These are phyloP conservation scores for Murraya koenigii DNA, from an alignment of 345 rosid genomes.

Conservation along the genomic window DNA sequence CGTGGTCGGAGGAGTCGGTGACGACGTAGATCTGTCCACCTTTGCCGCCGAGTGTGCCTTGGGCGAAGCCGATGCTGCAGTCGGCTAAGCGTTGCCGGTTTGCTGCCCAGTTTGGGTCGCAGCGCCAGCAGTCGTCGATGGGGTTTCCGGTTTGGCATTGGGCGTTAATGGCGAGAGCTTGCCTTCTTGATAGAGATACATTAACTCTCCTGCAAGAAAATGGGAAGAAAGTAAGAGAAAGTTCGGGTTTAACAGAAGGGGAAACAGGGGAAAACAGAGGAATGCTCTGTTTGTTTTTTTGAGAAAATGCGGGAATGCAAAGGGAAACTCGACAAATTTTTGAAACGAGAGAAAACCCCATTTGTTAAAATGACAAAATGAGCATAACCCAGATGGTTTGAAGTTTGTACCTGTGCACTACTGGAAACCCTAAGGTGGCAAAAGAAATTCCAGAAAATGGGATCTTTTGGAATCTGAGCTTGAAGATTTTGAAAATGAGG, in stretches of 20 bases:
- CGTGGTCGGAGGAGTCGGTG: constrained; percentile 81
- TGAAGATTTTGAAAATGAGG: background rate
- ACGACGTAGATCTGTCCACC: constrained; percentile 82
- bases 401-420: background rate
- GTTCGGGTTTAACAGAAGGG: constrained; percentile 12
- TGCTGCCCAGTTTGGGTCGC: constrained; percentile 66
- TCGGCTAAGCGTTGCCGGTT: constrained; percentile 73
- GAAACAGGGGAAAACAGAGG: constrained; percentile 6
- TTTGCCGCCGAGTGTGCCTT: constrained; percentile 69
- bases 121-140: constrained; percentile 84
- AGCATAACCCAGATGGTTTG: constrained; percentile 3
- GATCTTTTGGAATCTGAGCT: background rate
- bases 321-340: background rate
- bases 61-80: constrained; percentile 82
- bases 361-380: background rate
- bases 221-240: background rate
- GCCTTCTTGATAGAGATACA: constrained; percentile 39
- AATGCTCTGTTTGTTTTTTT: constrained; percentile 27
- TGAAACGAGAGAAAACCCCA: background rate
- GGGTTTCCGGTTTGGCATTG: constrained; percentile 74
- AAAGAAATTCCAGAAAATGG: background rate
- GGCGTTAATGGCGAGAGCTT: constrained; percentile 25
- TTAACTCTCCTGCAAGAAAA: constrained; percentile 39
- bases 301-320: background rate
- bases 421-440: background rate